Percentiles rank a stretch among this genome's conserved stretches.
phyloP scores from a whole-genome alignment of 345 rosid species.

The Conringia planisiliqua region DNA sequence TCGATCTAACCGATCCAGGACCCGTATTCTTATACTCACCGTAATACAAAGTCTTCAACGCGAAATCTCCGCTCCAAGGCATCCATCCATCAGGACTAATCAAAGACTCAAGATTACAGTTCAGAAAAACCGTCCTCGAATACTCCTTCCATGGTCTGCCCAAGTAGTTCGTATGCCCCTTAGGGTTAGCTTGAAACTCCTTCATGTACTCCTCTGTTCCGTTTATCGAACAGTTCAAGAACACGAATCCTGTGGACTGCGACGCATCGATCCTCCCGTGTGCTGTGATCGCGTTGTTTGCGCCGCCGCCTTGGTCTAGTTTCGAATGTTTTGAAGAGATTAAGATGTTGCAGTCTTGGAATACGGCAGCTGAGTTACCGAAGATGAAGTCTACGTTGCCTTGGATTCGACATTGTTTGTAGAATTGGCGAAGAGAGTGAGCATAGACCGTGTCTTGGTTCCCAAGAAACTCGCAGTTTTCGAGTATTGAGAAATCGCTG shows the following conservation, averaged over 20 bases:
- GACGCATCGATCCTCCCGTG: constrained; percentile 87
- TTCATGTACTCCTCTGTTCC: constrained; percentile 77
- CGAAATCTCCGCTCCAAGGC: constrained; percentile 75
- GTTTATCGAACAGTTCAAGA: constrained; percentile 67
- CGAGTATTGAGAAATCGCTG: constrained; percentile 67
- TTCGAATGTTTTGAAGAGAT: constrained; percentile 59
- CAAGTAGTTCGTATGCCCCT: constrained; percentile 57
- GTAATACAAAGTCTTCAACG: constrained; percentile 69
- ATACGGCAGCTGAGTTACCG: constrained; percentile 78
- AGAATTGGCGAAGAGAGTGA: constrained; percentile 81
- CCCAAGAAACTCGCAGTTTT: constrained; percentile 86
- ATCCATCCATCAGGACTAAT: constrained; percentile 68
- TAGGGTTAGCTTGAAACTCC: constrained; percentile 53
- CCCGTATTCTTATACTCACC: constrained; percentile 79
- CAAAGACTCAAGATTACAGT: constrained; percentile 53
- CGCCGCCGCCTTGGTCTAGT: constrained; percentile 55
- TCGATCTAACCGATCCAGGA: constrained; percentile 47
- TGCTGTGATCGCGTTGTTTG: constrained; percentile 72
- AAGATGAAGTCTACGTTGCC: constrained; percentile 95
- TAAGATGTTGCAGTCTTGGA: constrained; percentile 61
- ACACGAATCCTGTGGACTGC: constrained; percentile 69
- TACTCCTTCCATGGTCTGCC: constrained; percentile 98
- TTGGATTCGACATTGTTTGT: constrained; percentile 67
- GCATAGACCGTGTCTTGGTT: constrained; percentile 88
- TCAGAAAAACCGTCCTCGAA: constrained; percentile 69